Base-by-base conservation (phyloP, 805 yeast species). In the Saccharomycopsis javanensis region DNA sequence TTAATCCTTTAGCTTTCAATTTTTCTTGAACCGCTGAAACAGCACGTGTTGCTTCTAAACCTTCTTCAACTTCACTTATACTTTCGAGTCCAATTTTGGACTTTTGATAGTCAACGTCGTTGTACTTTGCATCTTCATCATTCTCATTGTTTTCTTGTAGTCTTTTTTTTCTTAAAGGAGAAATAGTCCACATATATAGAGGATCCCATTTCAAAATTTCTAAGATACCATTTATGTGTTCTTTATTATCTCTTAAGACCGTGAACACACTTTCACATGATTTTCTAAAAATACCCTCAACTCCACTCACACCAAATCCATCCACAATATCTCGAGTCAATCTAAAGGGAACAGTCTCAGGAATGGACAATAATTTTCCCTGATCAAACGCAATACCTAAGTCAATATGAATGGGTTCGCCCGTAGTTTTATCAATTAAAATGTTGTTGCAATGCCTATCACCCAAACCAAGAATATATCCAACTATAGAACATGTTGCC, bases 371-470 rank as follows among this genome's bases (percentile, higher is more conserved):
- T 13, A 82, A 71, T 64, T 79, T 83, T 0, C 98, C 99, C 65
- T 90, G 97, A 68, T 94, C 99, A 72, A 94, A 94, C 0, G 98
- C 95, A 50, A 94, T 91, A 0, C 99, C 99, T 16, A 94, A 72
- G 69, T 94, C 99, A 63, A 94, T 95, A 67, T 95, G 99, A 27
- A 94, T 83, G 0, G 97, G 96, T 64, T 91, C 97, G 0, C 98
- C 98, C 0, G 88, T 78, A n/a, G 68, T 65, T 53, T 76, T 75
- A 68, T 94, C 97, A n/a, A 94, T 66, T 51, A 94, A 69, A 38
- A 94, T 85, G 67, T 94, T 94, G 68, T 90, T 90, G 67, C 96
- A 81, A 69, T 94, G 99, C 30, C 99, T 75, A 68, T 94, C 99
- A 5, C 99, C 99, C 5, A 94, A 75, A 0, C 99, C 99, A 46